Percentiles rank a stretch among this genome's conserved stretches.
Conservation (phyloP, 73 alveolate species). For the Uronychia binucleata region DNA sequence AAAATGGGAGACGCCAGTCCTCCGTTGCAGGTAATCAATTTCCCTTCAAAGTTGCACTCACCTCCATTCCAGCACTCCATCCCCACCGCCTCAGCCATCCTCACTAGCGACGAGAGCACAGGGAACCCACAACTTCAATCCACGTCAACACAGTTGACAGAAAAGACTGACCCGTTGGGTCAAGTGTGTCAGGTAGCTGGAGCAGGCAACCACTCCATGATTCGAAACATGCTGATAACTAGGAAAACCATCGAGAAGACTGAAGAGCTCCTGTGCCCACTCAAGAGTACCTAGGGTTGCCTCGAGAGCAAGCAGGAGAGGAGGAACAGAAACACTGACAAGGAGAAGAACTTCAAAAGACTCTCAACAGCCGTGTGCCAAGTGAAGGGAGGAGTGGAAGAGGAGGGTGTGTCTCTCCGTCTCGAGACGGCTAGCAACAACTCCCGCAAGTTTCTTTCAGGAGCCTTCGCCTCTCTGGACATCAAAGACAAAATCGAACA, state of each 20-base stretch:
- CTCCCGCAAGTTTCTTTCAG: background rate
- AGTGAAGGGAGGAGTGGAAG: background rate
- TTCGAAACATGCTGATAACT: background rate
- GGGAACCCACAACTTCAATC: too few relatives aligned
- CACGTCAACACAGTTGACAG: too few relatives aligned
- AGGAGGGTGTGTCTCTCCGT: too few relatives aligned
- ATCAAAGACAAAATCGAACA: background rate
- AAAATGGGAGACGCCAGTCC: too few relatives aligned
- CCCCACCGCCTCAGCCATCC: too few relatives aligned
- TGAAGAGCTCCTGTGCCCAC: background rate
- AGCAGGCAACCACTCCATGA: background rate
- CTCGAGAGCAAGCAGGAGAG: background rate
- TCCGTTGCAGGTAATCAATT: too few relatives aligned
- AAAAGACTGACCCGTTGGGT: too few relatives aligned
- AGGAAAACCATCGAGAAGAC: background rate
- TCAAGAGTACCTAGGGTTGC: background rate
- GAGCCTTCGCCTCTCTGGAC: background rate
- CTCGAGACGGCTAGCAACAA: background rate
- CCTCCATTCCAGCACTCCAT: too few relatives aligned
- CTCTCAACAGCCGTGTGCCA: background rate
- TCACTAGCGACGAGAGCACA: too few relatives aligned
- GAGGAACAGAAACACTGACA: background rate
- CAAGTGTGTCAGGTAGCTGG: too few relatives aligned
- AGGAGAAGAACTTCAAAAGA: background rate
- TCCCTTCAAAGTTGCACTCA: too few relatives aligned